Evolutionary conservation across 129 eudicot species (phyloP), one percentile per base, ranked within the genome.

Genomic region (Saposhnikovia divaricata): DNA sequence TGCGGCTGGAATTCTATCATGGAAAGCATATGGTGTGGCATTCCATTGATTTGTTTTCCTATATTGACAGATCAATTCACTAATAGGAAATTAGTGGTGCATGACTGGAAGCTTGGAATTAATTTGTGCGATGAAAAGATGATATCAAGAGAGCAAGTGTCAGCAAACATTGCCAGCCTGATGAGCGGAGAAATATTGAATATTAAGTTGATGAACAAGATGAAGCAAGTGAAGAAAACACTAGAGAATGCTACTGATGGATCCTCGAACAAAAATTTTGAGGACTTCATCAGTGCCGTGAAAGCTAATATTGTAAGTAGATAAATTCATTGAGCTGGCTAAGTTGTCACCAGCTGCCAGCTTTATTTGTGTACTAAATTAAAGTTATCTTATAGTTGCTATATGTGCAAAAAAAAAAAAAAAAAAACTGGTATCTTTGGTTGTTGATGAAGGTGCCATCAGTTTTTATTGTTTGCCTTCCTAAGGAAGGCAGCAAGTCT

Each of bases 1-100:
- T 85, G 88, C 61, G 88, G 88, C 10, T 86, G 89, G 89, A 86
- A 86, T 61, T 83, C 89, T 2, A 78, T 80, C 27, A 43, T 86
- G 53, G 89, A 86, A 43, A 78, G 89, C 72, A 75, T 83, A 27
- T 83, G 86, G 86, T 83, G 79, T 74, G 80, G 40, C 23, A 66
- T 86, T 14, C 87, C 87, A 12, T 38, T 86, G 72, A 40, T 86
- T 21, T 86, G 89, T 53, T 86, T 80, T 18, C 89, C 89, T 65
- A 44, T 86, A 9, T 45, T 74, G 75, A 80, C 89, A 2, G 89
- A 86, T 65, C 89, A 86, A 59, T 80, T 86, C 48, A 86, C 89
- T 21, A 83, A 83, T 27, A 71, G 89, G 0, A 86, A 86, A 61
- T 34, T 83, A 40, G 86, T 86, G 40, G 86, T 77, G 4, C 82